A percentile compares a stretch with the other conserved stretches of the same genome.
These are phyloP conservation scores for Tympanopsis confertula DNA, from an alignment of 2,329 filamentous ascomycete genomes.

Conservation along the genomic window DNA sequence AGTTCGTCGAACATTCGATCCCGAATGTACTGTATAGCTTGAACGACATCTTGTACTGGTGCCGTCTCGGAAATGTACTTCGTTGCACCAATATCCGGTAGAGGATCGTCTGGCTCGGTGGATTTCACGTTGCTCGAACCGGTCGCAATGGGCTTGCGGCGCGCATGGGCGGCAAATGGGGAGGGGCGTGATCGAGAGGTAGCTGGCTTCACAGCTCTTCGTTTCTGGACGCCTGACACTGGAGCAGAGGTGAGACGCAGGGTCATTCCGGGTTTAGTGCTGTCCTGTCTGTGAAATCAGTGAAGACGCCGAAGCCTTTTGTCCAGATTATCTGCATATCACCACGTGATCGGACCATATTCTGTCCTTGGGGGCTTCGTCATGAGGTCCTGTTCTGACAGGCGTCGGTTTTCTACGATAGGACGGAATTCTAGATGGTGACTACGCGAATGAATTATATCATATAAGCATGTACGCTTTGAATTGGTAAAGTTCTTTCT, in stretches of 20 bases:
- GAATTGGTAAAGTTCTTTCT: no score
- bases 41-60: conserved; percentile 30
- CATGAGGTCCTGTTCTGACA: no score
- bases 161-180: conserved; percentile 25
- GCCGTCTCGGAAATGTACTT: not conserved
- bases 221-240: conserved; percentile 29
- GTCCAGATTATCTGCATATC: no score
- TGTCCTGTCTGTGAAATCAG: no score
- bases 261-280: conserved; percentile 30
- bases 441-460: no score
- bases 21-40: conserved; percentile 39
- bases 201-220: conserved; percentile 12
- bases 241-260: conserved; percentile 32
- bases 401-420: no score
- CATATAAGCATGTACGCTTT: no score
- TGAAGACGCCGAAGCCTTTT: no score
- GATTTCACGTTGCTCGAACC: not conserved
- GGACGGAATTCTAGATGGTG: no score
- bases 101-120: not conserved
- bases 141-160: conserved; percentile 21
- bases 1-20: conserved; percentile 41
- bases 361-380: no score
- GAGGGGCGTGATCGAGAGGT: conserved; percentile 17
- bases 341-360: no score
- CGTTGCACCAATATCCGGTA: not conserved